Conservation (phyloP, 306 rosid species). For the Lathyrus tuberosus region DNA sequence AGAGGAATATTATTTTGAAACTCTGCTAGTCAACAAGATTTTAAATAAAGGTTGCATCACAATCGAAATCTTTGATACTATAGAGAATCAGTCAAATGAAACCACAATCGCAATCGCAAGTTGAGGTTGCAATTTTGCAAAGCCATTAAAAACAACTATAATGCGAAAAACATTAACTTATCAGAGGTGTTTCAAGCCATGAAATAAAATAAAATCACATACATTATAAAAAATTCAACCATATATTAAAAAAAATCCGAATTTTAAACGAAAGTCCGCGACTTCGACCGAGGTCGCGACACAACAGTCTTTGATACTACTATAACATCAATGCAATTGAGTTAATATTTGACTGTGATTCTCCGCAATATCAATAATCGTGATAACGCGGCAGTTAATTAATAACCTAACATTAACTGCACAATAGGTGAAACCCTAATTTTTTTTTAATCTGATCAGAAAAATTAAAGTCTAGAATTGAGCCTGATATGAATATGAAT, state of each 20-base stretch:
- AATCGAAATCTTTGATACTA: neutral
- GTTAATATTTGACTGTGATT: neutral
- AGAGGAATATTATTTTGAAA: neutral
- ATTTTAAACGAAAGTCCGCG: neutral
- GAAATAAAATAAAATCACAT: conserved; percentile 10
- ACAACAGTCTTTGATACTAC: neutral
- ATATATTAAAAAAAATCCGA: neutral
- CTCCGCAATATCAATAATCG: neutral
- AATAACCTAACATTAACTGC: neutral
- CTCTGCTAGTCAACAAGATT: neutral
- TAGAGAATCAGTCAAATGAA: neutral
- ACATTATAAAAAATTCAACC: neutral
- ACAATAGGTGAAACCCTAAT: neutral
- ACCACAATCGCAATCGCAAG: neutral
- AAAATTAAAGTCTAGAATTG: conserved; percentile 2
- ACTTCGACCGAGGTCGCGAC: neutral
- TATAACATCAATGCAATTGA: neutral
- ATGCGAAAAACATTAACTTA: neutral
- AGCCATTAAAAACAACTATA: neutral
- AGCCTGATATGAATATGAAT: neutral
- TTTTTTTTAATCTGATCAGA: conserved; percentile 18
- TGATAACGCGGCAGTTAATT: neutral
- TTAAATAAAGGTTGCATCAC: neutral
- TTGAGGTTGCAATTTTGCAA: neutral
- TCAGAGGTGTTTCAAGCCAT: neutral